Evolutionary conservation across 768 basidiomycete species (phyloP), one percentile per base, ranked within the genome.

Genomic region (Agaricus subrufescens): DNA sequence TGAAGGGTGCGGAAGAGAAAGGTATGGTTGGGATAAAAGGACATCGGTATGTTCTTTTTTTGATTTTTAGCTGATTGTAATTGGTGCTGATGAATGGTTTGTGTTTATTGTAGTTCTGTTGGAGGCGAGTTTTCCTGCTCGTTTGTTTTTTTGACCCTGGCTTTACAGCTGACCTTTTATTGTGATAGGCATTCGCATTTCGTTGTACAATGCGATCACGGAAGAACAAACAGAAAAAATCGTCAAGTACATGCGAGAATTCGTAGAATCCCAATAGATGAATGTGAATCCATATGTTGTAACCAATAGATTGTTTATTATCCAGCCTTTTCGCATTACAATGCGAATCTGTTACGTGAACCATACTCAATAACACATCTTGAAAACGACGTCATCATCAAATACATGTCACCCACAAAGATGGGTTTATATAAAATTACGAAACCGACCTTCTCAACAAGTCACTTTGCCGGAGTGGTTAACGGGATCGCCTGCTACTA

Each of bases 381-480:
- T 11, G 34, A 19, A 10, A 38, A 23, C 26, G 19, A 19, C 19
- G 19, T 19, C 19, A 19, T 19, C 19, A 19, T 19, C 19, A 19
- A 19, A 19, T 19, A 19, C 19, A 19, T 19, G 19, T 19, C 19
- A 19, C 19, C 19, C 19, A 51, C 1, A 8, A 43, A 12, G 23
- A n/a, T 40, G 29, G n/a, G 11, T 7, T 19, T 23, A 30, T 6
- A 42, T 42, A 6, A 12, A 7, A 2, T 11, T 19, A 19, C 40
- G 5, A 42, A 42, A 15, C 12, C 5, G 2, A 5, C 6, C 6
- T 8, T 3, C 19, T 25, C n/a, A 12, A 7, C 34, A 61, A 55
- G 86, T 87, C 86, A 88, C 89, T 89, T 90, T 91, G 87, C 88
- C 89, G 87, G 88, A 91, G 89, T 90, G 88, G 88, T 91, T 90